Conservation (phyloP, 352 stramenopile species). For the Phytopythium chamaehyphon region DNA sequence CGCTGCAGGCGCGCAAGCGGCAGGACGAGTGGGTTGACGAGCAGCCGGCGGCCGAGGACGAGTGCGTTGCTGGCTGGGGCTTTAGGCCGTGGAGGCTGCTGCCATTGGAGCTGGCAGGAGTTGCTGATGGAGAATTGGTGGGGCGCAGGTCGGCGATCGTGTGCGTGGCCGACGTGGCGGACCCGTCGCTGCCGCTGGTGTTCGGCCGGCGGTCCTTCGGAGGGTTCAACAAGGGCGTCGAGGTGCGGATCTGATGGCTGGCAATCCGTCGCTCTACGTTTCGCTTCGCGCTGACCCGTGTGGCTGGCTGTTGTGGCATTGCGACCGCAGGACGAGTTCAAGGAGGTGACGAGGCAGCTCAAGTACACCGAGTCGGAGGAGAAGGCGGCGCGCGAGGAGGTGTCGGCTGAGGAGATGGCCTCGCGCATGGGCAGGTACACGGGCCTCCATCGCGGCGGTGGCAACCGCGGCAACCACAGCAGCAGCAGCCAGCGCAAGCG, state of each 20-base stretch:
- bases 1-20: conserved; percentile 48
- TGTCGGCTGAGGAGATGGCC: conserved; percentile 81
- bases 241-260: conserved; percentile 20
- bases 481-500: conserved; percentile 21
- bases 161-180: conserved; percentile 53
- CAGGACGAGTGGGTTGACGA: conserved; percentile 56
- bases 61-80: conserved; percentile 2
- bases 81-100: too few species aligned
- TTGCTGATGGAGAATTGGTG: background rate
- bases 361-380: conserved; percentile 62
- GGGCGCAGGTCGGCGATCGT: conserved; percentile 32
- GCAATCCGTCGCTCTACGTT: background rate
- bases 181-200: conserved; percentile 70
- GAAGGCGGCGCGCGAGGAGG: conserved; percentile 69
- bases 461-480: conserved; percentile 16
- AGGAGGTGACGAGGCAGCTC: conserved; percentile 48
- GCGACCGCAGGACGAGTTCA: conserved; percentile 55
- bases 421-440: conserved; percentile 84
- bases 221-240: conserved; percentile 77
- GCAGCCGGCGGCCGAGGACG: conserved; percentile 20
- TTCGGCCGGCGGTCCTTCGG: conserved; percentile 77
- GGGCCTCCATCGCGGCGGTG: conserved; percentile 43
- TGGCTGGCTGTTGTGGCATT: background rate
- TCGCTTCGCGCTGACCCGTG: background rate
- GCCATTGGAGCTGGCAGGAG: background rate